Evolutionary conservation across 2,329 filamentous ascomycete genomes (phyloP).

Genomic region (Thelonectria olida): DNA sequence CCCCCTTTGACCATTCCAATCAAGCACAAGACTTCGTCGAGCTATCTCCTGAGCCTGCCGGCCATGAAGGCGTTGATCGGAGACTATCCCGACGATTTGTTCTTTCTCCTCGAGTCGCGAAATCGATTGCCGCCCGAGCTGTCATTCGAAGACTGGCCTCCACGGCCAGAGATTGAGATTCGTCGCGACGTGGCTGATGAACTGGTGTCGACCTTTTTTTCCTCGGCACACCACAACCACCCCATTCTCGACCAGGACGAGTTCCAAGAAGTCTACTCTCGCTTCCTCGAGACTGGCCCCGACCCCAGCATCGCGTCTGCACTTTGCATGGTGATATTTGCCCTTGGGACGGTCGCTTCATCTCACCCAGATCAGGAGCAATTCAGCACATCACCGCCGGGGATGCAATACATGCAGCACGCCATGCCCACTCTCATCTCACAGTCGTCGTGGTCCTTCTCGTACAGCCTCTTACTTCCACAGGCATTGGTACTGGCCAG

Average conservation of each 20-base stretch:
- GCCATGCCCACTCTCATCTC: slow-evolving; percentile 42
- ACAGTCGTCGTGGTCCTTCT: slow-evolving; percentile 43
- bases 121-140: slow-evolving; percentile 36
- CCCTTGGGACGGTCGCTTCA: slow-evolving; percentile 38
- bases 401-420: slow-evolving; percentile 43
- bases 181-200: slow-evolving; percentile 31
- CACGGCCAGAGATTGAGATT: slow-evolving; percentile 11
- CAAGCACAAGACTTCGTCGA: slow-evolving; percentile 43
- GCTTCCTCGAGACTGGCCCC: slow-evolving; percentile 32
- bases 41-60: slow-evolving; percentile 39
- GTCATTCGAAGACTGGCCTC: slow-evolving; percentile 24
- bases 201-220: slow-evolving; percentile 38
- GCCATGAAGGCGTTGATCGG: slow-evolving; percentile 41
- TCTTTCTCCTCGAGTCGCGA: slow-evolving; percentile 40
- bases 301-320: slow-evolving; percentile 39
- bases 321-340: slow-evolving; percentile 44
- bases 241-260: slow-evolving; percentile 40
- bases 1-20: slow-evolving; percentile 41
- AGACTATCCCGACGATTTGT: slow-evolving; percentile 41
- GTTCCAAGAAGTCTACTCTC: slow-evolving; percentile 36
- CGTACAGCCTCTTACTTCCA: slow-evolving; percentile 36
- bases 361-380: slow-evolving; percentile 27
- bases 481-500: slow-evolving; percentile 45
- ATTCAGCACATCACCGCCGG: slow-evolving; percentile 35
- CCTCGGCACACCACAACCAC: slow-evolving; percentile 37